Evolutionary conservation across 306 rosid genomes (phyloP).

Genomic region (Hylodesmum podocarpum): DNA sequence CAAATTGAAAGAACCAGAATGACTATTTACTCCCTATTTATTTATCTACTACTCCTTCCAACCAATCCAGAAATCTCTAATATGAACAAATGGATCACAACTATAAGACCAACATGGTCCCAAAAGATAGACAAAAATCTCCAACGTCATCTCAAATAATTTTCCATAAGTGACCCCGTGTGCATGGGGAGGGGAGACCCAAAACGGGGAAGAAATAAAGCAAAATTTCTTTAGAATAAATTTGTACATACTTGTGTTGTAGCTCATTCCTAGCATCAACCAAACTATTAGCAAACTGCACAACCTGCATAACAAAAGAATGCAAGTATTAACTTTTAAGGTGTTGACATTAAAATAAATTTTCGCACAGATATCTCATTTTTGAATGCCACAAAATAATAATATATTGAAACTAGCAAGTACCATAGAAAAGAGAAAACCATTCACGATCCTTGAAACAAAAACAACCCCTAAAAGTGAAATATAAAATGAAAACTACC

Average conservation of each 20-base stretch:
- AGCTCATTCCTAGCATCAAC: slow-evolving; percentile 72
- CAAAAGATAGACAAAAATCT: not conserved
- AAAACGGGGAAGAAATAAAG: not conserved
- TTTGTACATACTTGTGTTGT: slow-evolving; percentile 71
- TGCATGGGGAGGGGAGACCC: not conserved
- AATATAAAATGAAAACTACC: not conserved
- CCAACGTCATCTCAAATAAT: not conserved
- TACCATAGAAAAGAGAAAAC: slow-evolving; percentile 9
- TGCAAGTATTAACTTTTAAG: not conserved
- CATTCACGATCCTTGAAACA: not conserved
- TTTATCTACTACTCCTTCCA: not conserved
- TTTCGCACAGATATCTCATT: slow-evolving; percentile 4
- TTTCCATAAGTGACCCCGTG: not conserved
- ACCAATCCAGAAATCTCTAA: not conserved
- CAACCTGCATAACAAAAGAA: slow-evolving; percentile 59
- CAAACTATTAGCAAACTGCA: slow-evolving; percentile 79
- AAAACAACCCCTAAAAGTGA: not conserved
- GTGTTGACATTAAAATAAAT: not conserved
- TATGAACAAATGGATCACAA: not conserved
- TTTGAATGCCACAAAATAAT: not conserved
- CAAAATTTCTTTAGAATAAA: slow-evolving; percentile 21
- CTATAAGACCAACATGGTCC: not conserved
- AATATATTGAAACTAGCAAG: not conserved
- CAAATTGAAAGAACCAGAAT: too few species aligned
- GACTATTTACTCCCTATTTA: too few species aligned